Evolutionary conservation across 2,329 filamentous ascomycete species (phyloP), one percentile per base, ranked within the genome.

Genomic region (Calonectria henricotiae): DNA sequence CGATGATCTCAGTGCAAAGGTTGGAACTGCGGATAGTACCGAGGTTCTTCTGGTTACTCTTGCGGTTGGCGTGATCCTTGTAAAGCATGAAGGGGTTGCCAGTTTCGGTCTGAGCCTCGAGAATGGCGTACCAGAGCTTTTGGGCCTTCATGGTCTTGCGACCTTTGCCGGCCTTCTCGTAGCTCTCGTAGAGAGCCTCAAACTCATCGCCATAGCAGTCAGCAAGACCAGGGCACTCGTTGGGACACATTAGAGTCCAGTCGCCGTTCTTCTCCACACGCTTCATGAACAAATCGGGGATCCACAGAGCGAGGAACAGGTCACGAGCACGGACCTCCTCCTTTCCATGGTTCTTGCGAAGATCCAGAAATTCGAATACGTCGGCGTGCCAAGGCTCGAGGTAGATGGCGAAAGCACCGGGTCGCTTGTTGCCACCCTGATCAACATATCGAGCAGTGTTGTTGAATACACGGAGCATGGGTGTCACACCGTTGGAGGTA

Each of bases 11-110:
- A 62, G 96, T 98, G 91, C 96, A 99, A 60, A 99, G 89, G 85
- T 99, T 99, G 80, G 96, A 99, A 89, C 94, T 98, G 84, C 95
- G 95, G 79, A 99, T 99, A 73, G 95, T 98, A 75, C 96, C 96
- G 37, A 99, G 89, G 86, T 99, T 99, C 92, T 99, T 98, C 88
- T 99, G 96, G 90, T 99, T 99, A 89, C 95, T 98, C 93, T 99
- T 99, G 83, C 91, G 91, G 90, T 99, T 99, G 91, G 93, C 96
- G 80, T 92, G 90, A 85, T 99, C 96, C 89, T 99, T 99, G 92
- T 99, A 99, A 71, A 98, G 92, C 94, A 99, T 99, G 86, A 98
- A 99, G 60, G 96, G 96, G 85, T 97, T 98, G 78, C 96, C 96
- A 54, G 96, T 99, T 90, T 99, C 96, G 39, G 96, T 98, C 87